These are phyloP conservation scores for Hortiboletus campestris DNA, from an alignment of 768 basidiomycete genomes.

Conservation along the genomic window DNA sequence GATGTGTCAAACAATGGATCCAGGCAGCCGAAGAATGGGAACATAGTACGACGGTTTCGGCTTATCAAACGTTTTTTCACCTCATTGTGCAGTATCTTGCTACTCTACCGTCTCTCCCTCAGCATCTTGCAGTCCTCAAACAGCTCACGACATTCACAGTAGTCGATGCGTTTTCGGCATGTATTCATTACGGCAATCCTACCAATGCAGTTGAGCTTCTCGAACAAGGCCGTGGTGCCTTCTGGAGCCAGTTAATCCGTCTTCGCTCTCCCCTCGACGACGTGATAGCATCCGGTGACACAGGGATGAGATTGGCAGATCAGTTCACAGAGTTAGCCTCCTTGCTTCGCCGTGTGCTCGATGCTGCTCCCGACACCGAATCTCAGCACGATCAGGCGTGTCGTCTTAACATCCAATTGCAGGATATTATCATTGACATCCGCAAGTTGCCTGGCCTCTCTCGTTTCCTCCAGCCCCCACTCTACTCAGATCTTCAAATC, in stretches of 20 bases:
- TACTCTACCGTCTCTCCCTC: too few species aligned
- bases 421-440: constrained; percentile 11
- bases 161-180: neutral
- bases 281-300: neutral
- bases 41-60: too few species aligned
- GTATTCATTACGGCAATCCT: constrained; percentile 7
- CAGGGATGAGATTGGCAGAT: neutral
- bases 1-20: too few species aligned
- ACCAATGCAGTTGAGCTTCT: constrained; percentile 31
- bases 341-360: neutral
- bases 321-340: neutral
- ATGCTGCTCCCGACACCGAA: neutral
- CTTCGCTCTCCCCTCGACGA: constrained; percentile 9
- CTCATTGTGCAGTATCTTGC: too few species aligned
- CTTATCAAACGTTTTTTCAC: too few species aligned
- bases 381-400: neutral
- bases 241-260: constrained; percentile 20
- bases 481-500: constrained; percentile 9
- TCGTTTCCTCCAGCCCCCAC: constrained; percentile 24
- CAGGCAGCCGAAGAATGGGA: too few species aligned
- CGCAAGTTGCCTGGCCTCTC: constrained; percentile 20
- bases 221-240: constrained; percentile 23
- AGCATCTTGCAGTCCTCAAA: too few species aligned
- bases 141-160: too few species aligned
- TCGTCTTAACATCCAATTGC: neutral